These are phyloP conservation scores for Helicosporidium sp. DNA, from an alignment of 139 green algal genomes.

Conservation along the genomic window DNA sequence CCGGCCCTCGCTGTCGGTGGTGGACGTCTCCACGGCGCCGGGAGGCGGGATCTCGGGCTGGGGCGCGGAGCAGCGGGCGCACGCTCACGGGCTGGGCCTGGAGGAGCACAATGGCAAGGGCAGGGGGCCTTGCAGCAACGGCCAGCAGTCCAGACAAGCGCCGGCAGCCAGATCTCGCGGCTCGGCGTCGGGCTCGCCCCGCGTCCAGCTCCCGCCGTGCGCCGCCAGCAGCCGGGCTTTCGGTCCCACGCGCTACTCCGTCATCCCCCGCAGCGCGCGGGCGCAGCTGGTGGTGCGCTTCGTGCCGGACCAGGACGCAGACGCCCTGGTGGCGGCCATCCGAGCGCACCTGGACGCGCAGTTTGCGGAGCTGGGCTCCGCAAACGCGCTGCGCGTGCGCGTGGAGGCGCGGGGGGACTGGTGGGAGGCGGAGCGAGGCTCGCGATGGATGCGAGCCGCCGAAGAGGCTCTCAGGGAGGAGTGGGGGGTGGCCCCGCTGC, in stretches of 20 bases:
- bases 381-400: slow-evolving; percentile 45
- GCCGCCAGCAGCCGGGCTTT: no score
- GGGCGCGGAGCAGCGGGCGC: no score
- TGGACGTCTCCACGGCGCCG: slow-evolving; percentile 55
- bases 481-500: slow-evolving; percentile 56
- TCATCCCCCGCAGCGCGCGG: slow-evolving; percentile 62
- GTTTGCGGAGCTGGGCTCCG: slow-evolving; percentile 57
- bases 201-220: no score
- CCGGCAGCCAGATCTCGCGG: no score
- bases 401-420: slow-evolving; percentile 64
- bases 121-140: no score
- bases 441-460: slow-evolving; percentile 45
- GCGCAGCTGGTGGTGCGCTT: slow-evolving; percentile 57
- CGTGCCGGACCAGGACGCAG: slow-evolving; percentile 41
- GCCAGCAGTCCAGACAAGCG: no score
- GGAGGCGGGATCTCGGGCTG: slow-evolving; percentile 11
- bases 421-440: slow-evolving; percentile 62
- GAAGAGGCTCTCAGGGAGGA: slow-evolving; percentile 47
- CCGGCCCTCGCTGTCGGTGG: slow-evolving; percentile 58
- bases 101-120: no score
- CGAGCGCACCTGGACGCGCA: slow-evolving; percentile 51
- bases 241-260: slow-evolving; percentile 77
- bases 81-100: no score
- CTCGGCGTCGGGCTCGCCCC: no score
- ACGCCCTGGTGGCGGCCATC: slow-evolving; percentile 18